Conservation (phyloP, 768 basidiomycete genomes). For the Suillus spraguei region DNA sequence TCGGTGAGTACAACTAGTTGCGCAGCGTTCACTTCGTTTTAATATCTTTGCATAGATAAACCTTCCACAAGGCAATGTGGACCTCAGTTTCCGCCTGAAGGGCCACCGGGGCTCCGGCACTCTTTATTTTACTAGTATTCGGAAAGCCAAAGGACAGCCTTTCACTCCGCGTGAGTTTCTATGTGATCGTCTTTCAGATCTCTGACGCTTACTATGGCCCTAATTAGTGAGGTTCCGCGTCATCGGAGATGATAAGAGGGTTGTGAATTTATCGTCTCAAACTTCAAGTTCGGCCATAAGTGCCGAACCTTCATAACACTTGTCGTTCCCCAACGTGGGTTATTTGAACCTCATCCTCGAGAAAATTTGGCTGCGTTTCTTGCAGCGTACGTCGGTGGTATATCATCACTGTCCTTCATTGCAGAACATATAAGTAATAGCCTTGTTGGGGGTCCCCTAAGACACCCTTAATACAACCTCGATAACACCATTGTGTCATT, state of each 20-base stretch:
- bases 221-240: slow-evolving; percentile 64
- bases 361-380: neutral
- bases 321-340: neutral
- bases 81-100: slow-evolving; percentile 74
- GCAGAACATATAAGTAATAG: neutral
- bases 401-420: neutral
- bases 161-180: slow-evolving; percentile 59
- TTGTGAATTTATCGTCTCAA: slow-evolving; percentile 37
- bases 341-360: neutral
- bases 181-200: neutral
- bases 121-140: slow-evolving; percentile 81
- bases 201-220: slow-evolving; percentile 3
- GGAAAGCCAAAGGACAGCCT: slow-evolving; percentile 69
- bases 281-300: slow-evolving; percentile 5
- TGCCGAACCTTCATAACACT: neutral
- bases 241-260: slow-evolving; percentile 61
- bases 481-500: neutral
- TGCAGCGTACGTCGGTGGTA: no score
- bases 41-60: slow-evolving; percentile 52
- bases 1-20: slow-evolving; percentile 46
- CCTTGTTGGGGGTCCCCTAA: neutral
- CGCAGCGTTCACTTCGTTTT: neutral
- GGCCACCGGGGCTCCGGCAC: slow-evolving; percentile 78
- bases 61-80: slow-evolving; percentile 74
- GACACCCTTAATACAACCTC: neutral